Evolutionary conservation across 2,329 filamentous ascomycete genomes (phyloP).

Genomic region (Colletotrichum tropicale): DNA sequence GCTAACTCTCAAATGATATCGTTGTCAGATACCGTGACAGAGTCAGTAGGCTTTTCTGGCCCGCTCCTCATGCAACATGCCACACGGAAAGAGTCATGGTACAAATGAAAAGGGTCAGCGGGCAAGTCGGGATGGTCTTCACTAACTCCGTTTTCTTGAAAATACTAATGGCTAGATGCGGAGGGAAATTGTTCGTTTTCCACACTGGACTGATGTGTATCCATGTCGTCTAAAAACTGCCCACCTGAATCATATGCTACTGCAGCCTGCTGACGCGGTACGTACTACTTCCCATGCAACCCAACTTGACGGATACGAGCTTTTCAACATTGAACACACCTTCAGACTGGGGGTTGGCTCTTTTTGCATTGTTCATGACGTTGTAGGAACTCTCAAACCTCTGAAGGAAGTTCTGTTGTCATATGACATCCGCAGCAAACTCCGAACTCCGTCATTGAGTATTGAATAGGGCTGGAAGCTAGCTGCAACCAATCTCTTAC

Average conservation of each 20-base stretch:
- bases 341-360: background rate
- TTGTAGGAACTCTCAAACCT: background rate
- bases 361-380: background rate
- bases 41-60: background rate
- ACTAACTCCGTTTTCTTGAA: no score
- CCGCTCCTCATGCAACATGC: background rate
- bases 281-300: background rate
- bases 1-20: background rate
- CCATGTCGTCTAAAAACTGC: background rate
- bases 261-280: background rate
- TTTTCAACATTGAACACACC: background rate
- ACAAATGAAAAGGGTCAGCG: background rate
- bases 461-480: background rate
- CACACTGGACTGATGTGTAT: background rate
- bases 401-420: background rate
- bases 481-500: background rate
- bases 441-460: background rate
- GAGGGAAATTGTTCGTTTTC: background rate
- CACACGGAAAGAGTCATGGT: background rate
- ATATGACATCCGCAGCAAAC: background rate
- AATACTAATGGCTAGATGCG: no score
- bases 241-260: background rate
- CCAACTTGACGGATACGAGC: background rate
- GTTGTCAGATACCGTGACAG: background rate
- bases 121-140: background rate